A percentile compares a stretch with the other conserved stretches of the same genome.
phyloP scores from a whole-genome alignment of 2,329 filamentous ascomycete genomes.

The Fusarium duplospermum region DNA sequence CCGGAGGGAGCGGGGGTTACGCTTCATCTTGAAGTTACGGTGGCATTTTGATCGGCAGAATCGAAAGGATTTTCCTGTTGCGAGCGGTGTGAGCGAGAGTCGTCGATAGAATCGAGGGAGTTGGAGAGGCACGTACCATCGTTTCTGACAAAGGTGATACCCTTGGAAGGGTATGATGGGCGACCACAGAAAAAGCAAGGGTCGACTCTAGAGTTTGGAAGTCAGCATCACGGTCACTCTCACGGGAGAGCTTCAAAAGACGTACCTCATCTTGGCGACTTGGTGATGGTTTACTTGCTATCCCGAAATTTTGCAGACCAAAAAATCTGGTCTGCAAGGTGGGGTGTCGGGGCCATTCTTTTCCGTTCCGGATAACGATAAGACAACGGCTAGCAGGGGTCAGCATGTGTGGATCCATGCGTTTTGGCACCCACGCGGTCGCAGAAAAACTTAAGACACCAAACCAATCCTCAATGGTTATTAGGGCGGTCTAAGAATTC shows the following conservation, averaged over 20 bases:
- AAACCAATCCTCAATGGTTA: no score
- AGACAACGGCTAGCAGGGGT: neutral
- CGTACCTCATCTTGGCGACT: neutral
- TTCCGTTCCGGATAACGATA: neutral
- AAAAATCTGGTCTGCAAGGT: neutral
- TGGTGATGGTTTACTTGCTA: neutral
- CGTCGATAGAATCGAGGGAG: neutral
- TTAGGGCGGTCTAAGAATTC: no score
- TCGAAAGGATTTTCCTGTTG: slow-evolving; percentile 3
- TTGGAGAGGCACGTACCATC: neutral
- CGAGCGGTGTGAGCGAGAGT: slow-evolving; percentile 3
- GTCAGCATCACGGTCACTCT: neutral
- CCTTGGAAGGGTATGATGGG: neutral
- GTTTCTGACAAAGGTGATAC: neutral
- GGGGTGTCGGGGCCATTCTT: neutral
- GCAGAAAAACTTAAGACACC: no score
- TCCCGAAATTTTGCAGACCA: neutral
- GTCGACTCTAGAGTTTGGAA: neutral
- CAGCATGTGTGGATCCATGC: neutral
- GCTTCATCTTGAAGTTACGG: slow-evolving; percentile 88
- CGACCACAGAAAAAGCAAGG: neutral
- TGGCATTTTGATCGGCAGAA: neutral
- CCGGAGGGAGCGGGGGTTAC: slow-evolving; percentile 94
- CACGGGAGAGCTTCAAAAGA: neutral
- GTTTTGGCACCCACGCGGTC: neutral